These are phyloP conservation scores for Russula emetica DNA, from an alignment of 768 basidiomycete species.

Conservation along the genomic window DNA sequence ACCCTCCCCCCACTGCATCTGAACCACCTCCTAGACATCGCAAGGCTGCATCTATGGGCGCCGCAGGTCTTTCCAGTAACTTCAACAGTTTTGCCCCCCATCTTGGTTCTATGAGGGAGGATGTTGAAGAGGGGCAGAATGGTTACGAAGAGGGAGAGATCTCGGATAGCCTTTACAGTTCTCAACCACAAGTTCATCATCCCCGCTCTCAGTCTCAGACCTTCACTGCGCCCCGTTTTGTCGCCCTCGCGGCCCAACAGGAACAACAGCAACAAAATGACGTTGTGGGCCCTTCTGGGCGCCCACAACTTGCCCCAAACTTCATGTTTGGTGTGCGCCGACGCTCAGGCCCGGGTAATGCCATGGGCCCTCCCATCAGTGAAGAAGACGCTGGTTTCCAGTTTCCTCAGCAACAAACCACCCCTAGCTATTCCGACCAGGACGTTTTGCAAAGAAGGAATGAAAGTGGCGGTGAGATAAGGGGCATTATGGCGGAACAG, in stretches of 20 bases:
- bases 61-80: conserved; percentile 51
- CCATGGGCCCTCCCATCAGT: conserved; percentile 68
- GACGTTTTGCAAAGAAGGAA: conserved; percentile 49
- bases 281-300: conserved; percentile 63
- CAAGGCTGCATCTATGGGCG: conserved; percentile 73
- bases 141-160: conserved; percentile 79
- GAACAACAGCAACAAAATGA: conserved; percentile 49
- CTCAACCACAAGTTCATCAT: conserved; percentile 49
- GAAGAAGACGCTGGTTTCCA: conserved; percentile 82
- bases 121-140: conserved; percentile 55
- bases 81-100: conserved; percentile 74
- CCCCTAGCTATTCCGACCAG: conserved; percentile 27
- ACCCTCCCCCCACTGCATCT: conserved; percentile 44
- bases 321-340: conserved; percentile 79
- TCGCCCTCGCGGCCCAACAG: conserved; percentile 64
- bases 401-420: conserved; percentile 64
- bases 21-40: conserved; percentile 63
- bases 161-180: conserved; percentile 49
- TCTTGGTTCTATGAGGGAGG: conserved; percentile 80
- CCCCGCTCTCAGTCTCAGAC: conserved; percentile 75
- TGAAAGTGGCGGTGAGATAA: conserved; percentile 67
- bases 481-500: conserved; percentile 94
- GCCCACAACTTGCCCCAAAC: conserved; percentile 85
- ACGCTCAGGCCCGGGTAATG: conserved; percentile 46
- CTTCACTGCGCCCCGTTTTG: conserved; percentile 87